Evolutionary conservation across 2,329 filamentous ascomycete species (phyloP).

Genomic region (Scedosporium boydii): DNA sequence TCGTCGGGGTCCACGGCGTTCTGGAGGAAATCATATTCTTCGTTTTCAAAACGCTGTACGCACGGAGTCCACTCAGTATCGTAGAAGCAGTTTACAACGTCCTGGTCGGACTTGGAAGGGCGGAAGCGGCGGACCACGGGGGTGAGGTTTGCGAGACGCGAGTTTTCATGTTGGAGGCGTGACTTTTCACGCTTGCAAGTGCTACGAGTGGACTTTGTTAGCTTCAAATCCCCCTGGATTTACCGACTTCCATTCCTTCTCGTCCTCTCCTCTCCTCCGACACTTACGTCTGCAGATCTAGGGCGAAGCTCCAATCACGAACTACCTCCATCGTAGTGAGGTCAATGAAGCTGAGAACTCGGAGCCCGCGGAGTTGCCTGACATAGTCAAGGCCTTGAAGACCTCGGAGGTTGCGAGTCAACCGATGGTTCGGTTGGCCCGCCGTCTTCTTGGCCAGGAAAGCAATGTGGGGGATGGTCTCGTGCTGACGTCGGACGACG

Average conservation of each 20-base stretch:
- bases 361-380: constrained; percentile 31
- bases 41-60: neutral
- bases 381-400: constrained; percentile 36
- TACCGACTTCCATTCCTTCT: neutral
- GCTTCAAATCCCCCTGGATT: neutral
- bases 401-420: constrained; percentile 24
- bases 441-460: constrained; percentile 20
- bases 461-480: constrained; percentile 14
- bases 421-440: constrained; percentile 29
- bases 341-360: constrained; percentile 31
- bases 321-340: constrained; percentile 16
- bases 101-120: neutral
- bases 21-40: neutral
- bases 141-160: neutral
- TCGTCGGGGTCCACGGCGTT: neutral
- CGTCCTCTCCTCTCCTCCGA: neutral
- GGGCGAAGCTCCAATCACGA: constrained; percentile 20
- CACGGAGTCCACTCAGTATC: neutral
- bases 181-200: constrained; percentile 2
- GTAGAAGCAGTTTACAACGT: neutral
- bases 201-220: neutral
- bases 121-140: neutral
- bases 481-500: constrained; percentile 26
- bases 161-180: neutral
- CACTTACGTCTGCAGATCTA: constrained; percentile 10